A percentile compares a stretch with the other conserved stretches of the same genome.
These are phyloP conservation scores for Haematococcus sp. DNA, from an alignment of 139 green algal genomes.

Conservation along the genomic window DNA sequence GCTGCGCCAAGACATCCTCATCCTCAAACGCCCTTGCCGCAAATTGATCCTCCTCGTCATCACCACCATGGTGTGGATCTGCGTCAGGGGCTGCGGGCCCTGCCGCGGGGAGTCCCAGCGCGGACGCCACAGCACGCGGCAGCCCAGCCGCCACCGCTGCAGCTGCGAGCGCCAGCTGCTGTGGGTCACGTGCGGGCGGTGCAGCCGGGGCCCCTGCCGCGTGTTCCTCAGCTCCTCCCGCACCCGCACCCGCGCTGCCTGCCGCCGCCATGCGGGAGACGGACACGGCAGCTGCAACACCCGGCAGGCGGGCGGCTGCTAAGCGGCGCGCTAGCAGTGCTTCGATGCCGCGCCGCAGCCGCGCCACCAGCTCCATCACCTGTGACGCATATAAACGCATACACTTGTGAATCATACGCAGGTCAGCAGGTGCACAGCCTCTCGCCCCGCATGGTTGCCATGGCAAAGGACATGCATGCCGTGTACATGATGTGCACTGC, in stretches of 20 bases:
- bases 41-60: background rate
- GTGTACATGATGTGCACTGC: background rate
- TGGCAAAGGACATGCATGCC: too few species aligned
- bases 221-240: background rate
- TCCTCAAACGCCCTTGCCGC: background rate
- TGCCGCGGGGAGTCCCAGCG: background rate
- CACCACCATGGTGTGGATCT: background rate
- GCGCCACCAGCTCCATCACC: slow-evolving; percentile 26
- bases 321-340: slow-evolving; percentile 10
- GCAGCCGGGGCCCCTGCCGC: too few species aligned
- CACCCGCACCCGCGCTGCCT: background rate
- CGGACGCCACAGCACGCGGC: background rate
- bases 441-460: too few species aligned
- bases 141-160: background rate
- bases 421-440: too few species aligned
- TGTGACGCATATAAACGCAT: too few species aligned
- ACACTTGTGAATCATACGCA: too few species aligned
- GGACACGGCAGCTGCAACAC: background rate
- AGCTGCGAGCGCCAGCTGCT: background rate
- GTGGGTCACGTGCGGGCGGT: background rate
- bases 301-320: slow-evolving; percentile 8
- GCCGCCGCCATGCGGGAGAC: background rate
- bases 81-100: background rate
- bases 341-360: background rate
- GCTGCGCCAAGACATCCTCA: slow-evolving; percentile 23